Base-by-base conservation (phyloP, 2,329 filamentous ascomycete species). In the Emergomyces pasteurianus region DNA sequence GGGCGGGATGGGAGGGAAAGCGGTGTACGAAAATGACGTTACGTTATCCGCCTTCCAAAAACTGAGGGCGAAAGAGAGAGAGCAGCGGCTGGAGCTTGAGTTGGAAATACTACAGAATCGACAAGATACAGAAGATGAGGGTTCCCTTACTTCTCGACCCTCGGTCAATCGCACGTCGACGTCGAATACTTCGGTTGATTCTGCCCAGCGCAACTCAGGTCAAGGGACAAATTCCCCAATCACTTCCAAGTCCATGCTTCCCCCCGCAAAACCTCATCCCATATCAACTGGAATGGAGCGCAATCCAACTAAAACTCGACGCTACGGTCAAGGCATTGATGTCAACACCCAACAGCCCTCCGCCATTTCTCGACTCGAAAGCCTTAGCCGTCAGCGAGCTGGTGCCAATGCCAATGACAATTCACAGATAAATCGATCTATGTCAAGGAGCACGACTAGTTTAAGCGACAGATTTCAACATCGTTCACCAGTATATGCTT, bases 11-110 rank as follows among this genome's bases (percentile, higher is more conserved):
- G 77, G 79, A 53, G 88, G 82, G 28, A 86, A 84, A 65, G 81
- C 86, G 0, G 73, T 96, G 1, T 97, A 96, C 69, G 91, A 95
- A 31, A 86, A 94, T 66, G 94, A 99, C 72, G 83, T 96, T 21
- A 83, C 86, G 31, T 77, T 87, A 72, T 95, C 92, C 1, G 82
- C 89, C 9, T 96, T 96, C 69, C 90, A 92, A 68, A 88, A 83
- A 69, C 84, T 89, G 76, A 82, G 86, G 60, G 68, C 75, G 50
- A 73, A 73, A 61, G 78, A 79, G 58, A 84, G 78, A 69, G 79
- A 81, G 63, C 79, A 77, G 63, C 76, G 75, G 59, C 71, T 74
- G 1, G 67, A 72, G 6, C 77, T 78, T 5, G 76, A 79, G 12
- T 69, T 77, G 2, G 68, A 73, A 10, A 71, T 76, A 34, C 70